A percentile compares a stretch with the other conserved stretches of the same genome.
These are phyloP conservation scores for Blastobotrys robertii DNA, from an alignment of 805 yeast genomes.

Conservation along the genomic window DNA sequence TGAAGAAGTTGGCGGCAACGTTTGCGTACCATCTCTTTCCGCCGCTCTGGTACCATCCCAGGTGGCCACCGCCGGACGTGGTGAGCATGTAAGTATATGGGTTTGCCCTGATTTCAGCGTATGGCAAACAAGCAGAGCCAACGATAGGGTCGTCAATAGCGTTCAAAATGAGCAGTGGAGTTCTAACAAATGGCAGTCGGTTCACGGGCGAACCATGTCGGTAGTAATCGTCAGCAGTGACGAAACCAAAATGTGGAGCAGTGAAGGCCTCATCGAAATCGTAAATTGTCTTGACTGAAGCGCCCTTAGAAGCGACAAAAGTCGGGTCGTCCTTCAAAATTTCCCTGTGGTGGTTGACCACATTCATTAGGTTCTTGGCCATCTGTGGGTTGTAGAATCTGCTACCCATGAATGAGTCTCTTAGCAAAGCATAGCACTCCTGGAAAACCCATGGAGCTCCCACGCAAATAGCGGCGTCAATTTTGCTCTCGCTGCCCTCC, in stretches of 20 bases:
- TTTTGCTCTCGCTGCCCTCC: slow-evolving; percentile 35
- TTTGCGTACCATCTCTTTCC: slow-evolving; percentile 60
- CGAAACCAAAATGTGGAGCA: slow-evolving; percentile 55
- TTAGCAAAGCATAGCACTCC: slow-evolving; percentile 38
- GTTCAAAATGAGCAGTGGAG: slow-evolving; percentile 56
- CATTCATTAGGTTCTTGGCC: slow-evolving; percentile 36
- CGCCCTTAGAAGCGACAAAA: slow-evolving; percentile 24
- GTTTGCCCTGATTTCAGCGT: slow-evolving; percentile 39
- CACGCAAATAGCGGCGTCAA: slow-evolving; percentile 49
- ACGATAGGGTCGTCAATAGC: slow-evolving; percentile 71
- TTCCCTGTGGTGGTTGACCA: slow-evolving; percentile 36
- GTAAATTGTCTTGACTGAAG: slow-evolving; percentile 22
- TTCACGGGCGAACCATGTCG: slow-evolving; percentile 48
- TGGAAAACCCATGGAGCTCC: slow-evolving; percentile 69
- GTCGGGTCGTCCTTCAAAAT: slow-evolving; percentile 26
- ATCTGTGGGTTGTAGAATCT: slow-evolving; percentile 41
- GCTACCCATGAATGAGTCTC: slow-evolving; percentile 33
- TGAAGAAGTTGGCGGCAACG: slow-evolving; percentile 39
- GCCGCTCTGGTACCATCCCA: slow-evolving; percentile 60
- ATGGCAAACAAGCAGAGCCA: slow-evolving; percentile 44
- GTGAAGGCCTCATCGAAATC: slow-evolving; percentile 63
- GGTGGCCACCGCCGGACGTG: slow-evolving; percentile 69
- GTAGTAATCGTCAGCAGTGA: slow-evolving; percentile 56
- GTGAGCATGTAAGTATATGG: slow-evolving; percentile 51
- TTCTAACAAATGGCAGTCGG: slow-evolving; percentile 41